Base-by-base conservation (phyloP, 768 basidiomycete genomes). In the Hericium alpestre region DNA sequence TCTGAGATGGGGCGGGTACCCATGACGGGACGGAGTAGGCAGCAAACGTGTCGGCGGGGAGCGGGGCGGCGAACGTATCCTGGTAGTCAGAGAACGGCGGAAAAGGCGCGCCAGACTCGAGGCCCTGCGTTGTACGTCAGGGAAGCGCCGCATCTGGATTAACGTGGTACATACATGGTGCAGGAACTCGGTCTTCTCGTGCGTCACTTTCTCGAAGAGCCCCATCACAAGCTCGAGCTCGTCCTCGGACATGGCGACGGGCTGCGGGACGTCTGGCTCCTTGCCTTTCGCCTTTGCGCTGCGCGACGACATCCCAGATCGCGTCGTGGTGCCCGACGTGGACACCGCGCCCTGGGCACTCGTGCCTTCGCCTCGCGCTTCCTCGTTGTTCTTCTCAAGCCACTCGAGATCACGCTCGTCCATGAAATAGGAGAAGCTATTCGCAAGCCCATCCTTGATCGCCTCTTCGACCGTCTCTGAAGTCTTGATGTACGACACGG, bases 161-260 rank as follows among this genome's bases (percentile, higher is more conserved):
- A 46, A 39, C 46, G 20, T 56, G 38, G 53, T 23, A 81, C 90
- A 53, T 68, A 93, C 94, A 65, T 90, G 84, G 68, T 96, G 93
- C 5, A 98, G 77, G 69, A 84, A 92, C 60, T 93, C 92, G 0
- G 87, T 86, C 67, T 86, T 88, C 65, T 93, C 89, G 61, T 94
- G 90, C 0, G 93, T 91, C 47, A 86, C 78, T 66, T 87, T 88
- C 75, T 99, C 96, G 64, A 95, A 86, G 51, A 98, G 69, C 20
- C 91, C 91, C 93, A 97, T 95, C 57, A 95, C 83, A 60, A 93
- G 77, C 69, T 99, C 96, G 60, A 98, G 95, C 64, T 93, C 87
- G 63, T 96, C 92, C 66, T 96, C 94, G 3, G 82, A 76, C 57
- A 98, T 86, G 55, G 76, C 71, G n/a, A 85, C 64, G 9, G 83